Conservation (phyloP, 768 basidiomycete species). For the Boletus rubescentipes region DNA sequence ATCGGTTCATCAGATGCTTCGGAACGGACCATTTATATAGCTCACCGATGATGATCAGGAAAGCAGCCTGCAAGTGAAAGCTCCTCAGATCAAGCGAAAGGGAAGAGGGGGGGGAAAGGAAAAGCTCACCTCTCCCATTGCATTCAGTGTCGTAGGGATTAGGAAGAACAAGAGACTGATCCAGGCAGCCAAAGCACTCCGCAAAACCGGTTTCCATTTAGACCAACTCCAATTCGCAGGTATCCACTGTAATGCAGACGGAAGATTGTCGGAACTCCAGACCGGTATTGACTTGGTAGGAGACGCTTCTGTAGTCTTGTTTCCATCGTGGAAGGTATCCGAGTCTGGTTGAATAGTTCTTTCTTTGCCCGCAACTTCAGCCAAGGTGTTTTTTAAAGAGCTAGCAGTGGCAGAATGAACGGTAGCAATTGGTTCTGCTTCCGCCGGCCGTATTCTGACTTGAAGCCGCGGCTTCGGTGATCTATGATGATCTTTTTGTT, state of each 20-base stretch:
- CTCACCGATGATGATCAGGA: constrained; percentile 61
- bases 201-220: constrained; percentile 60
- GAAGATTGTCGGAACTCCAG: constrained; percentile 19
- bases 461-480: constrained; percentile 6
- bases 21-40: neutral
- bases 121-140: constrained; percentile 54
- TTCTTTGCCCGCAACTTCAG: neutral
- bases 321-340: neutral
- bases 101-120: neutral
- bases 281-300: neutral
- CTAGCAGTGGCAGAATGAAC: neutral
- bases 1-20: neutral
- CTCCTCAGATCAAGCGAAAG: neutral
- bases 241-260: constrained; percentile 50
- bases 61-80: constrained; percentile 51
- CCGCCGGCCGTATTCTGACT: constrained; percentile 4
- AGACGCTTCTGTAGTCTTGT: neutral
- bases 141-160: constrained; percentile 44
- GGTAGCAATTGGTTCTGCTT: neutral
- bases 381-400: neutral
- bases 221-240: constrained; percentile 53
- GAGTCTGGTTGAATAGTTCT: neutral
- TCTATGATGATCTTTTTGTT: neutral
- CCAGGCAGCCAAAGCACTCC: constrained; percentile 64
- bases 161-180: constrained; percentile 58